A percentile compares a stretch with the other conserved stretches of the same genome.
These are phyloP conservation scores for Fomitopsis palustris DNA, from an alignment of 1,284 basidiomycete genomes.

Conservation along the genomic window DNA sequence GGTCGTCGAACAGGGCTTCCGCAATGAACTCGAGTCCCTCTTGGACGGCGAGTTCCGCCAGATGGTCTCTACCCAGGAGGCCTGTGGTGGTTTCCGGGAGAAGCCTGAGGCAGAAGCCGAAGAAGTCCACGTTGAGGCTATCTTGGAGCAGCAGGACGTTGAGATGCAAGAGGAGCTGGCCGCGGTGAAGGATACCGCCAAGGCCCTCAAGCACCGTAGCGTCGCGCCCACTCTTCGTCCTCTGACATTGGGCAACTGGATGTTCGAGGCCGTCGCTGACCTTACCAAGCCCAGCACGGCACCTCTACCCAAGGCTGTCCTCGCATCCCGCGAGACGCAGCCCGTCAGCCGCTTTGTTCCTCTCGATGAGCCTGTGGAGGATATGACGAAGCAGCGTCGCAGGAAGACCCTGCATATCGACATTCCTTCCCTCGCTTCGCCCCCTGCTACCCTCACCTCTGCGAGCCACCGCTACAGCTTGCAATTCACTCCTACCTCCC, in stretches of 20 bases:
- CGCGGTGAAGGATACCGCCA: conserved; percentile 19
- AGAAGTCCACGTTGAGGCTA: conserved; percentile 35
- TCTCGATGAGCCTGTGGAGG: conserved; percentile 27
- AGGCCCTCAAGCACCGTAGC: conserved; percentile 34
- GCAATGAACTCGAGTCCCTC: conserved; percentile 64
- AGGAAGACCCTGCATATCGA: conserved; percentile 31
- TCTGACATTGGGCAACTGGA: conserved; percentile 61
- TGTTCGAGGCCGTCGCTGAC: conserved; percentile 73
- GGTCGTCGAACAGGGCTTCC: conserved; percentile 89
- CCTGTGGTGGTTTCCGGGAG: conserved; percentile 47
- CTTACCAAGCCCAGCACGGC: conserved; percentile 38
- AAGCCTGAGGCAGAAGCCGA: conserved; percentile 27
- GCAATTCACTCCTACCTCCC: conserved; percentile 58
- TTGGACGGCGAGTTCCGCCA: conserved; percentile 52
- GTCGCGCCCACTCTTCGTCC: conserved; percentile 32
- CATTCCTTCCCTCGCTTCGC: conserved; percentile 22
- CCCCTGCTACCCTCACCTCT: conserved; percentile 25
- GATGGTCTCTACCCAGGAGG: conserved; percentile 49
- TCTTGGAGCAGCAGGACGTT: conserved; percentile 38
- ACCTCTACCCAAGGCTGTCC: conserved; percentile 16
- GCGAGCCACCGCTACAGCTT: conserved; percentile 46
- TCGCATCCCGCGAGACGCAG: conserved; percentile 21
- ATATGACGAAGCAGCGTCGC: conserved; percentile 19
- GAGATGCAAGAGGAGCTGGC: conserved; percentile 30
- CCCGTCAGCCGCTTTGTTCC: conserved; percentile 36